Evolutionary conservation across 176 grass and related monocot species (phyloP), one percentile per base, ranked within the genome.

Genomic region (Coix lacrymajobi): DNA sequence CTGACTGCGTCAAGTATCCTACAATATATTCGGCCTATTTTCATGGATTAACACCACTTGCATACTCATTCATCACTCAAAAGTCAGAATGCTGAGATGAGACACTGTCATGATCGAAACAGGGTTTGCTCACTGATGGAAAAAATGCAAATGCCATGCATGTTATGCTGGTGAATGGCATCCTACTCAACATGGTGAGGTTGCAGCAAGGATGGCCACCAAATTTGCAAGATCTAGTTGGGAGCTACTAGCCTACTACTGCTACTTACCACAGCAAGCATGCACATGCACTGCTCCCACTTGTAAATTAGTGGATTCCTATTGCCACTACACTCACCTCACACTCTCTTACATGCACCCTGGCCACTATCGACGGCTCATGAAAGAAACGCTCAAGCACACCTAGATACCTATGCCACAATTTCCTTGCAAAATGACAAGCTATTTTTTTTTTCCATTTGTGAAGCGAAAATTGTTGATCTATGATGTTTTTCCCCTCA

Each of bases 141-240:
- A 26, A 8, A 40, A 48, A 37, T 46, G 52, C 37, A 36, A 56
- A 43, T 54, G 58, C 43, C 49, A 52, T 52, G 77, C 52, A 67
- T 75, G 68, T 74, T 75, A 19, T 25, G 71, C 7, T 56, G 71
- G 58, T 43, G 52, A 62, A 81, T 71, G 82, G 60, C 69, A 67
- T 76, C 78, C 85, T 81, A 81, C 85, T 81, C 70, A 87, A 81
- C 41, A 77, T 81, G 24, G 71, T 34, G 77, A 81, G 70, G 87
- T 64, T 70, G 84, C 76, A 69, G n/a, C 70, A 81, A 40, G 70
- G 63, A 81, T 62, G 77, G 4, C 76, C 87, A 62, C 51, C 61
- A 40, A 76, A 70, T 69, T 75, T 89, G 87, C 62, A 62, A 76
- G 5, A 73, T 79, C 74, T 73, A 83, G 25, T 83, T 56, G 75